Evolutionary conservation across 2,329 filamentous ascomycete genomes (phyloP), one percentile per base, ranked within the genome.

Genomic region (Mycosphaerella sp.): DNA sequence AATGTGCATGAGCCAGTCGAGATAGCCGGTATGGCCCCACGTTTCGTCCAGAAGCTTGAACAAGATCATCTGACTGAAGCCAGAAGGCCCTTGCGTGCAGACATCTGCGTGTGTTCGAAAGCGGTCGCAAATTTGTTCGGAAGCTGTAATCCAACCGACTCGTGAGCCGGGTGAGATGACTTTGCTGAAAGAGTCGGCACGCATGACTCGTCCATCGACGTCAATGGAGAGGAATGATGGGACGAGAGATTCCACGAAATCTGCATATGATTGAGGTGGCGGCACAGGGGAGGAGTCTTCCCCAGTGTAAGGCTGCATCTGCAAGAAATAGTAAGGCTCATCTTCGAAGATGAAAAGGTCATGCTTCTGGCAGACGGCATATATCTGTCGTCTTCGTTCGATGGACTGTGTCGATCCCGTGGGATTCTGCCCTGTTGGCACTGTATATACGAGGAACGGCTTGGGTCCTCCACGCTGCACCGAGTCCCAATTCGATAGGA

Each of bases 101-200:
- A 85, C 81, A 70, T 98, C 93, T 58, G 84, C 84, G 70, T 94
- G 88, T 40, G 86, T 84, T 56, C 84, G 76, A 70, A 88, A 95
- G 35, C 86, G 80, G 69, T 95, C 87, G 52, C 94, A 74, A 52
- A 98, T 77, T 72, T 96, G 86, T 63, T 85, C 85, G 1, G 87
- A 87, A 0, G 84, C 91, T 0, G 91, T 95, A 52, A 96, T 79
- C 91, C 93, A 98, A 37, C 91, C 90, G 1, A 95, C 74, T 18
- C 91, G 84, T 64, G 87, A 93, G 1, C 91, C 91, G 0, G 91
- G 91, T 0, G 89, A 89, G 27, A 95, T 79, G 0, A 88, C 93
- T 73, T 97, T 96, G 64, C 87, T 93, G 68, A 96, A 96, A 1
- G 90, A 95, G 68, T 96, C 91, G 3, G 96, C 77, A 44, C 90